These are phyloP conservation scores for Candida sphagnicola DNA, from an alignment of 805 yeast species.

Conservation along the genomic window DNA sequence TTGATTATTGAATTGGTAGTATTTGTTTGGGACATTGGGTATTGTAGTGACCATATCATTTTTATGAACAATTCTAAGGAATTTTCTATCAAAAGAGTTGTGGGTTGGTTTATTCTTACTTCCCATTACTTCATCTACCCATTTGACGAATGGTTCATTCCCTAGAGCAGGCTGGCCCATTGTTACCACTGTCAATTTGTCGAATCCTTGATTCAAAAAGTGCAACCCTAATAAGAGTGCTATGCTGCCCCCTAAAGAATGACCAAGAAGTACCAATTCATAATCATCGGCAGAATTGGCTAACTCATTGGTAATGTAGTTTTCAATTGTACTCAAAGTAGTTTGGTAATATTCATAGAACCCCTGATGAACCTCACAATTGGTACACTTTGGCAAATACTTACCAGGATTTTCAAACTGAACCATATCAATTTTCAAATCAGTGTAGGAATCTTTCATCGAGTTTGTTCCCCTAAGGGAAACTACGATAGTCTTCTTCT, in stretches of 20 bases:
- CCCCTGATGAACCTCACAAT: conserved; percentile 38
- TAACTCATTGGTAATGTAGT: conserved; percentile 18
- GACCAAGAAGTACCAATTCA: conserved; percentile 24
- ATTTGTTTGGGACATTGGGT: conserved; percentile 23
- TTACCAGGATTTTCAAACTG: conserved; percentile 19
- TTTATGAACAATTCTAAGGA: conserved; percentile 22
- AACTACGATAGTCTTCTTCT: conserved; percentile 26
- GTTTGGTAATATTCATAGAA: conserved; percentile 26
- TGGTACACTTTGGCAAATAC: conserved; percentile 23
- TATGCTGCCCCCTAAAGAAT: conserved; percentile 41
- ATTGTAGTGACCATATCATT: conserved; percentile 23
- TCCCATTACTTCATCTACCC: conserved; percentile 32
- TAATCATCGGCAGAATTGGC: conserved; percentile 11
- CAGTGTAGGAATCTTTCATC: conserved; percentile 34
- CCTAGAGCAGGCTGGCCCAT: conserved; percentile 46
- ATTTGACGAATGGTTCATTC: conserved; percentile 30
- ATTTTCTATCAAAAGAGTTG: conserved; percentile 17
- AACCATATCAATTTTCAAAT: conserved; percentile 34
- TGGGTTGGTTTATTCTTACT: conserved; percentile 19
- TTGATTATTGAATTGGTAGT: conserved; percentile 34
- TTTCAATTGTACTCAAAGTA: conserved; percentile 23
- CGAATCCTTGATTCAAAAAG: conserved; percentile 30
- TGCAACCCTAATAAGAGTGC: conserved; percentile 34
- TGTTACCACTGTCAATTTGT: conserved; percentile 29
- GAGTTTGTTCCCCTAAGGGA: conserved; percentile 44